Percentiles rank a stretch among this genome's conserved stretches.
phyloP scores from a whole-genome alignment of 495 filamentous ascomycete genomes.

The Hypoxylon crocopeplum region DNA sequence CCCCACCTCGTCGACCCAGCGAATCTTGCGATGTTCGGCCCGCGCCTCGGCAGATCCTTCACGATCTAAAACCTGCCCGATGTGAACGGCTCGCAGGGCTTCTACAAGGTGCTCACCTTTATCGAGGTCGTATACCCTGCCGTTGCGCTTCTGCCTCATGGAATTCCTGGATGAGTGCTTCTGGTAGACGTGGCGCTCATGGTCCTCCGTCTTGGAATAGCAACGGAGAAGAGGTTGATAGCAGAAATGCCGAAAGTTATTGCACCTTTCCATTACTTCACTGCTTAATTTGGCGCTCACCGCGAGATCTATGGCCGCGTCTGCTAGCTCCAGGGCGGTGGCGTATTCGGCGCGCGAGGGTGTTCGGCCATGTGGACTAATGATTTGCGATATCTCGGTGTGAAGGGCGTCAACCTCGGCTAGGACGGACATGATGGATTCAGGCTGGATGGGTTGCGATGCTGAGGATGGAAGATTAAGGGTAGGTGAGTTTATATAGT shows the following conservation, averaged over 20 bases:
- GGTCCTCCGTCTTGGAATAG: not conserved
- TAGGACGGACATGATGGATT: conserved; percentile 12
- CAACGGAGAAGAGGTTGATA: not conserved
- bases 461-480: not conserved
- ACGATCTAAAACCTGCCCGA: not conserved
- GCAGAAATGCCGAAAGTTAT: conserved; percentile 5
- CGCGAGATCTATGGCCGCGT: conserved; percentile 14
- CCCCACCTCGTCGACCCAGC: conserved; percentile 14
- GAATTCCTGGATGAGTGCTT: not conserved
- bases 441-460: not conserved
- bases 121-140: conserved; percentile 6
- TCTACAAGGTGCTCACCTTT: conserved; percentile 21
- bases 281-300: not conserved
- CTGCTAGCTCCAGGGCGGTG: conserved; percentile 10
- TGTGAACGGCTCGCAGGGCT: conserved; percentile 11
- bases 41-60: not conserved
- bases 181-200: conserved; percentile 16
- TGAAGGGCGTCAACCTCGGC: conserved; percentile 2
- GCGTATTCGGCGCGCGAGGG: conserved; percentile 9
- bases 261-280: not conserved
- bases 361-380: not conserved
- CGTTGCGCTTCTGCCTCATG: not conserved
- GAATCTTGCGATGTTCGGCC: conserved; percentile 8
- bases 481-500: not conserved
- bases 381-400: not conserved